These are phyloP conservation scores for Zygoascus tannicola DNA, from an alignment of 805 yeast species.

Conservation along the genomic window DNA sequence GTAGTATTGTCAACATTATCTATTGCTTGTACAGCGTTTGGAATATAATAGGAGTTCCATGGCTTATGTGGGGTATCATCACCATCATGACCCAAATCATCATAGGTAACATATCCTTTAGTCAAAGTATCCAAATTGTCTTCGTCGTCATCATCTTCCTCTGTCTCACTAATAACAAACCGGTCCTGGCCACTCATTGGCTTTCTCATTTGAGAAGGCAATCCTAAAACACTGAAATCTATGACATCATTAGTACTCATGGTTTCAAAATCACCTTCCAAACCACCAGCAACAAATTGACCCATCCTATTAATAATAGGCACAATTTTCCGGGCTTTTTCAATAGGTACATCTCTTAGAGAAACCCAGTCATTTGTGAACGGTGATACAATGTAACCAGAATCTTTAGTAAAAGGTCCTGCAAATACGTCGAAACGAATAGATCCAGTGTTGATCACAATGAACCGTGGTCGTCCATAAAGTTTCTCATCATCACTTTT, in stretches of 20 bases:
- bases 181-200: background rate
- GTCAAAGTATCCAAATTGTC: slow-evolving; percentile 8
- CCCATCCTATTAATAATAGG: slow-evolving; percentile 47
- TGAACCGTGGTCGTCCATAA: slow-evolving; percentile 36
- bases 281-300: slow-evolving; percentile 31
- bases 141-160: slow-evolving; percentile 1
- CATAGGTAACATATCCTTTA: slow-evolving; percentile 68
- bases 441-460: slow-evolving; percentile 79
- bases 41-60: slow-evolving; percentile 50
- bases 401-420: slow-evolving; percentile 74
- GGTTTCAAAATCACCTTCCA: slow-evolving; percentile 5
- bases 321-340: slow-evolving; percentile 46
- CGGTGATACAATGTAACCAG: slow-evolving; percentile 78
- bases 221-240: slow-evolving; percentile 15
- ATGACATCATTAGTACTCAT: slow-evolving; percentile 9
- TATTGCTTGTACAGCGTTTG: slow-evolving; percentile 66
- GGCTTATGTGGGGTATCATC: slow-evolving; percentile 69
- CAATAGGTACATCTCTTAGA: slow-evolving; percentile 47
- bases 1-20: slow-evolving; percentile 22
- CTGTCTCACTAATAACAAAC: background rate
- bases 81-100: slow-evolving; percentile 79
- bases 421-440: slow-evolving; percentile 76
- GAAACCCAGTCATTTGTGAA: slow-evolving; percentile 73
- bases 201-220: background rate
- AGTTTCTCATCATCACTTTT: slow-evolving; percentile 18